Evolutionary conservation across 2,329 filamentous ascomycete genomes (phyloP), one percentile per base, ranked within the genome.

Genomic region (Chrysosphaeria jannelii): DNA sequence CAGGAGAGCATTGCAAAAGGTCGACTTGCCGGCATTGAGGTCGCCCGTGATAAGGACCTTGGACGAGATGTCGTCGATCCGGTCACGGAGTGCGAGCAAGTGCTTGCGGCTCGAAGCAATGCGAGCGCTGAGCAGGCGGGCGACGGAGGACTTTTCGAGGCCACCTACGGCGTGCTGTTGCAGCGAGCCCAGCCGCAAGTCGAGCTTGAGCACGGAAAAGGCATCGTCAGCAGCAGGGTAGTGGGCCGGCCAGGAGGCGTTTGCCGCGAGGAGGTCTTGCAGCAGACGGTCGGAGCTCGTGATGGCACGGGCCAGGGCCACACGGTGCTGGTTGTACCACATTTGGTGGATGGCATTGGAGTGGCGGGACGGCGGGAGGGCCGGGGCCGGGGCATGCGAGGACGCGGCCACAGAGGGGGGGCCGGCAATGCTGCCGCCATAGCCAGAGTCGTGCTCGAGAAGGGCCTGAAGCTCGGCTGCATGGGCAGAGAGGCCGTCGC

Each of bases 21-120:
- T 97, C 4, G 85, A 97, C 41, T 97, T 97, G 38, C 85, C 85
- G 6, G 85, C 81, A 39, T 97, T 97, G 25, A 97, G 46, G 40
- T 97, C 85, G 37, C 85, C 85, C 0, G 85, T 97, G 10, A 97
- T 67, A 27, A 97, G 48, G 2, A 97, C 85, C 43, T 97, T 97
- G 46, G 81, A 93, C 4, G 81, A 75, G 0, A 76, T 93, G 43
- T 97, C 85, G 40, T 93, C 85, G 30, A 97, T 97, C 25, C 85
- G 67, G 33, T 93, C 85, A 29, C 78, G 66, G 16, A 97, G 53
- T 0, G 74, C 65, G 26, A 75, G 55, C 2, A 97, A 56, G 43
- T 97, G 85, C 35, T 78, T 76, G 39, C 93, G 71, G 40, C 78
- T 91, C 30, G 85, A 75, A 35, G 68, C 70, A 35, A 97, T 90